phyloP scores from a whole-genome alignment of 169 alveolate species.

The Eimeria nieschulzi region DNA sequence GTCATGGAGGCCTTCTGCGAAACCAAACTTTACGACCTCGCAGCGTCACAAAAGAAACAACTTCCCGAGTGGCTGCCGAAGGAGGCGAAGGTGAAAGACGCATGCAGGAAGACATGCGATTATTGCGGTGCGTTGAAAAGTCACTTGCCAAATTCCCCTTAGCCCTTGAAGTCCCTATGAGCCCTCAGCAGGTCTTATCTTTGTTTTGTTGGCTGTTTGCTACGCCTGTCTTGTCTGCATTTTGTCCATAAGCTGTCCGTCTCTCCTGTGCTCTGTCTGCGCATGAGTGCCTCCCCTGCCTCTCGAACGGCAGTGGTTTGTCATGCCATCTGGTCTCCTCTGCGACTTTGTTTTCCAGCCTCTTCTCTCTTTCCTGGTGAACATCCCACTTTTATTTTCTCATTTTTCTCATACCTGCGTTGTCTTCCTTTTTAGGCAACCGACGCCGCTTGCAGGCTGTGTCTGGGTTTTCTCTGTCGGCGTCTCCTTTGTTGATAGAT shows the following conservation, averaged over 20 bases:
- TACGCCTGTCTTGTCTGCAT: not conserved
- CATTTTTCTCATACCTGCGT: not conserved
- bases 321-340: not conserved
- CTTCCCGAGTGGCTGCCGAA: constrained; percentile 73
- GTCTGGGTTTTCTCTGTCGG: constrained; percentile 29
- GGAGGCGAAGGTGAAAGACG: constrained; percentile 65
- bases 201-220: not conserved
- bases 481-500: constrained; percentile 54
- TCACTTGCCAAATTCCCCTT: not conserved
- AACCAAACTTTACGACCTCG: constrained; percentile 58
- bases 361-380: too few relatives aligned
- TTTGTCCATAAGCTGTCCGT: not conserved
- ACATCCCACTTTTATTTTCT: too few relatives aligned
- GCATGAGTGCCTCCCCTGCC: not conserved
- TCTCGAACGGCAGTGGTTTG: not conserved
- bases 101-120: constrained; percentile 68
- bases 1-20: constrained; percentile 62
- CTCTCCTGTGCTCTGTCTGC: not conserved
- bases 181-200: not conserved
- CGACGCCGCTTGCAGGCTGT: constrained; percentile 61
- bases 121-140: constrained; percentile 48
- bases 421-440: not conserved
- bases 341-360: too few relatives aligned
- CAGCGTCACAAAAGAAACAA: constrained; percentile 55
- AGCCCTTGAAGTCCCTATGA: not conserved